phyloP scores from a whole-genome alignment of 352 stramenopile genomes.

The Phytophthora litchii region DNA sequence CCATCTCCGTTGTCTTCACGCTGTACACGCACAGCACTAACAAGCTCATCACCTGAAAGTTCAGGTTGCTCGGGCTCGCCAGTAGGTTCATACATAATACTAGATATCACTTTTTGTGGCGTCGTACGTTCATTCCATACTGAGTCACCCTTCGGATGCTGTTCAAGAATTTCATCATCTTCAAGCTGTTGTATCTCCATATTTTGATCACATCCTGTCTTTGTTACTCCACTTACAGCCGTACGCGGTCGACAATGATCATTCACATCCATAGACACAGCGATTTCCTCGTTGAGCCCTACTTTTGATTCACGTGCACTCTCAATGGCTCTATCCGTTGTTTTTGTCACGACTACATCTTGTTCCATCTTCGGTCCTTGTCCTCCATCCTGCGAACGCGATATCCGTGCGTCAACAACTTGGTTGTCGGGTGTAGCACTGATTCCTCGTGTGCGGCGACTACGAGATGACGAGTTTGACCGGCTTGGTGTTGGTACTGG shows the following conservation, averaged over 20 bases:
- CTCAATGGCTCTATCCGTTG: too few relatives aligned
- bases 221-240: background rate
- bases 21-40: constrained; percentile 23
- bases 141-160: background rate
- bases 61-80: constrained; percentile 10
- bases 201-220: background rate
- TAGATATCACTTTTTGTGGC: background rate
- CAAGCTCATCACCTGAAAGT: constrained; percentile 28
- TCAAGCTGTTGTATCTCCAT: background rate
- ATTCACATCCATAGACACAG: constrained; percentile 13
- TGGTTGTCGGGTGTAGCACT: constrained; percentile 8
- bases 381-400: background rate
- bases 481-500: constrained; percentile 3
- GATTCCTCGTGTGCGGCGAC: constrained; percentile 18
- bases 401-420: background rate
- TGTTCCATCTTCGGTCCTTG: background rate
- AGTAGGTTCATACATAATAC: constrained; percentile 10
- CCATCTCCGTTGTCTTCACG: constrained; percentile 18
- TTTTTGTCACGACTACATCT: background rate
- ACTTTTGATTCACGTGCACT: too few relatives aligned
- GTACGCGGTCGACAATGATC: background rate
- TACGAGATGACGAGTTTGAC: constrained; percentile 17
- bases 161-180: background rate
- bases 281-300: too few relatives aligned
- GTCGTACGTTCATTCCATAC: constrained; percentile 1